Base-by-base conservation (phyloP, 1,284 basidiomycete species). In the Malassezia sympodialis region DNA sequence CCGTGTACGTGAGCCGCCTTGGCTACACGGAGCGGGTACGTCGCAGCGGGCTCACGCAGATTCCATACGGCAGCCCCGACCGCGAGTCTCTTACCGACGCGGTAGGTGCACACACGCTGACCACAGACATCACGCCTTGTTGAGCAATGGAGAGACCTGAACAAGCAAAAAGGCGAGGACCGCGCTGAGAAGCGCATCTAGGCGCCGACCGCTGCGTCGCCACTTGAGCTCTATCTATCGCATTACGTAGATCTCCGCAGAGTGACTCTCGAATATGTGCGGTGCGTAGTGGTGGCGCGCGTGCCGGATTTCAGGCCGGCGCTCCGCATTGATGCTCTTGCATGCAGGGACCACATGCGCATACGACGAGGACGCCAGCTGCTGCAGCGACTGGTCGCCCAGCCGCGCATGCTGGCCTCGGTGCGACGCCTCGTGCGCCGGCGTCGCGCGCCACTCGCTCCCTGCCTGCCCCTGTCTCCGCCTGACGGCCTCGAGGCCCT, bases 1-100 rank as follows among this genome's bases (percentile, higher is more conserved):
- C 55, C n/a, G 55, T 57, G 4, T 57, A 52, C 30, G 45, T 57
- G 6, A 57, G 55, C 30, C 55, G 55, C 8, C 23, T 48, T 37
- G 55, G 55, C 23, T 15, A 26, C 21, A 47, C 44, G n/a, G 55
- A 57, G n/a, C 42, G 55, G 12, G 54, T 56, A 51, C 19, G 54
- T 56, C 30, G 41, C 32, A 12, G 17, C 14, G 0, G 17, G 15
- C 39, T 56, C 19, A 51, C 44, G 6, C 26, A 15, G 53, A 49
- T 49, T 32, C 53, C 53, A 4, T 40, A 50, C 14, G 47, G 40
- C 8, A 44, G 32, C n/a, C 23, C 40, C 10, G 35, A 37, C 15
- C 39, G 46, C 23, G 42, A 51, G 40, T 40, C 54, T 3, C 8
- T 56, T 1, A 40, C 49, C 3, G 49, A 51, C 12, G 49, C 46